phyloP scores from a whole-genome alignment of 495 filamentous ascomycete genomes.

The Lasiosphaeriaceae sp. region DNA sequence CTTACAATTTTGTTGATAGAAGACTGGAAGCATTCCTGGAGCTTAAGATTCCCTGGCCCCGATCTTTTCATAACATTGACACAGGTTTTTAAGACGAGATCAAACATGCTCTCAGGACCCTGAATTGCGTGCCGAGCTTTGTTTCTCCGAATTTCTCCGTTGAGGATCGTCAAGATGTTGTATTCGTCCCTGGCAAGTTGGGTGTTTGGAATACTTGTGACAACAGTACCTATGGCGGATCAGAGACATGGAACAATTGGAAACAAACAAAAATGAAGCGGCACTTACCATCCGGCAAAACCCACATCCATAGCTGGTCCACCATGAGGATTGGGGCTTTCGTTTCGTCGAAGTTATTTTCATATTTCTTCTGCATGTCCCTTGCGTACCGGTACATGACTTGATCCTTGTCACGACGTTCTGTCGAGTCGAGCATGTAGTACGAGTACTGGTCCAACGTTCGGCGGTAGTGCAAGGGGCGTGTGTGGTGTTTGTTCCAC shows the following conservation, averaged over 20 bases:
- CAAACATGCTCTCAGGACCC: conserved; percentile 7
- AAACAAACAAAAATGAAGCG: too few relatives aligned
- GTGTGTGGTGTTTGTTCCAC: background rate
- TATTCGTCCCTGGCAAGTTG: conserved; percentile 6
- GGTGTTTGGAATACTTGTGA: conserved; percentile 19
- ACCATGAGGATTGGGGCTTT: conserved; percentile 19
- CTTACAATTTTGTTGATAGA: conserved; percentile 13
- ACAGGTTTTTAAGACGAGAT: conserved; percentile 9
- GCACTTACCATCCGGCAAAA: conserved; percentile 8
- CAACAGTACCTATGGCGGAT: conserved; percentile 9
- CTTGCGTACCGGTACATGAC: conserved; percentile 10
- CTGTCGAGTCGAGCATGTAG: conserved; percentile 12
- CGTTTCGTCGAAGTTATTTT: background rate
- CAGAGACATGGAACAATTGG: too few relatives aligned
- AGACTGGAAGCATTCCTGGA: conserved; percentile 14
- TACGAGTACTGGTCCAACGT: conserved; percentile 11
- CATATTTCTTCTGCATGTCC: background rate
- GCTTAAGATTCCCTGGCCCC: conserved; percentile 8
- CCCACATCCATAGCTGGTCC: conserved; percentile 22
- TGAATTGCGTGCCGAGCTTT: background rate
- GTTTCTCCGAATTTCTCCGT: conserved; percentile 6
- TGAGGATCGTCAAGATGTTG: conserved; percentile 11
- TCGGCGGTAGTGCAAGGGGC: conserved; percentile 9
- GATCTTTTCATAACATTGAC: conserved; percentile 11
- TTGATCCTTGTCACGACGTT: conserved; percentile 12